Conservation (phyloP, 164 flowering plant species). For the Hamamelis virginiana region DNA sequence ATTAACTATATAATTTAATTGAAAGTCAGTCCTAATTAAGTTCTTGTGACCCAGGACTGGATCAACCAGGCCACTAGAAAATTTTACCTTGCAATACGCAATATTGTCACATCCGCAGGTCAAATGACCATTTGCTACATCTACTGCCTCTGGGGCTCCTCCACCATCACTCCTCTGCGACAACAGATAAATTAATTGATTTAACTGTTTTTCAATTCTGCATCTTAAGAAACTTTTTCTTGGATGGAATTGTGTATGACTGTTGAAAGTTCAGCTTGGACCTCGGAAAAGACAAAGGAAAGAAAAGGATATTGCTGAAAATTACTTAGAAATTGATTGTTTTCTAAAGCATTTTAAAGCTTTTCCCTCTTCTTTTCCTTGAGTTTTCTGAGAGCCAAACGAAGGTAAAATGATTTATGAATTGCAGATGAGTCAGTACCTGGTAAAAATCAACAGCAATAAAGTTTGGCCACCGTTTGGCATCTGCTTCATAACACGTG, state of each 20-base stretch:
- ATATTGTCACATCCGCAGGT: slow-evolving; percentile 46
- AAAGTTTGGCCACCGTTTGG: slow-evolving; percentile 51
- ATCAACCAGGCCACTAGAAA: too few species aligned
- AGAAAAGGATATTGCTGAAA: too few species aligned
- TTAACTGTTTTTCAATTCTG: too few species aligned
- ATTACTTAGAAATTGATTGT: too few species aligned
- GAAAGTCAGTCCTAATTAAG: too few species aligned
- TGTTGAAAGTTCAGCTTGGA: too few species aligned
- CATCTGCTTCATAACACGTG: slow-evolving; percentile 41
- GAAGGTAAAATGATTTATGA: neutral
- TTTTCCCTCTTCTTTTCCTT: too few species aligned
- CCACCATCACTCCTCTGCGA: slow-evolving; percentile 48
- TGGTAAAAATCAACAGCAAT: slow-evolving; percentile 48
- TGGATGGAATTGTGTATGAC: neutral
- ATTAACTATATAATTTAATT: too few species aligned
- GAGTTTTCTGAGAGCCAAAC: too few species aligned
- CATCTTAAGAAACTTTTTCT: neutral
- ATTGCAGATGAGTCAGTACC: slow-evolving; percentile 13
- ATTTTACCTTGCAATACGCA: slow-evolving; percentile 40
- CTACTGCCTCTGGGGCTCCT: slow-evolving; percentile 45
- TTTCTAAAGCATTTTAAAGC: too few species aligned
- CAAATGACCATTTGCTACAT: slow-evolving; percentile 41
- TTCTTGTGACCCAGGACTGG: too few species aligned
- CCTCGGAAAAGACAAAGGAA: too few species aligned
- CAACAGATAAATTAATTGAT: neutral